Evolutionary conservation across 805 yeast species (phyloP), one percentile per base, ranked within the genome.

Genomic region (Metschnikowia arizonensis): DNA sequence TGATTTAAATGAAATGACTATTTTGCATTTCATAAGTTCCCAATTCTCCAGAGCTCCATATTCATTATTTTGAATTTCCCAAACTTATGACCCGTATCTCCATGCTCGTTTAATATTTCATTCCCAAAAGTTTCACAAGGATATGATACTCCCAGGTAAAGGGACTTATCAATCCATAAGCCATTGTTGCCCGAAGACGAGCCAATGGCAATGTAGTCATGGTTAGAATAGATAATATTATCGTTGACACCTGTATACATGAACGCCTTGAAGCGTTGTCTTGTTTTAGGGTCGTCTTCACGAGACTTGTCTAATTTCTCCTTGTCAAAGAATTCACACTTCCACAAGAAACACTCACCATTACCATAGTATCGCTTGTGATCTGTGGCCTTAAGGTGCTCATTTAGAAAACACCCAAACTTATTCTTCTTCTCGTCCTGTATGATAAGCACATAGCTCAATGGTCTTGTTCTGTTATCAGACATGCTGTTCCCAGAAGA

Each of bases 271-370:
- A 90, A 79, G 45, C 86, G 53, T 26, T 45, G 50, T 35, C 34
- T 42, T 14, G 37, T 28, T 19, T 30, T 34, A 3, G 50, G 50
- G 34, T 47, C 47, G 10, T 33, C 32, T 21, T 40, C 33, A 14
- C 43, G 46, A 5, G 50, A 44, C 42, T 44, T 42, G 18, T 34
- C 50, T 15, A 48, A 28, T 25, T 41, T 49, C 17, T 24, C 37
- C 41, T 29, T 31, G 28, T 53, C 64, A 61, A 42, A 73, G 72
- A 60, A 64, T 50, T 79, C 85, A n/a, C 77, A 58, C 52, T 83
- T 85, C 96, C 97, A 91, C 18, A 91, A 71, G 56, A 93, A 90
- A 59, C 98, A 89, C 62, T 91, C 97, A 0, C 97, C 97, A 65
- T 90, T 90, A 0, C 99, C 99, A 55, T 83, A 85, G 65, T 82